Conservation (phyloP, 805 yeast genomes). For the Zygosaccharomyces siamensis region DNA sequence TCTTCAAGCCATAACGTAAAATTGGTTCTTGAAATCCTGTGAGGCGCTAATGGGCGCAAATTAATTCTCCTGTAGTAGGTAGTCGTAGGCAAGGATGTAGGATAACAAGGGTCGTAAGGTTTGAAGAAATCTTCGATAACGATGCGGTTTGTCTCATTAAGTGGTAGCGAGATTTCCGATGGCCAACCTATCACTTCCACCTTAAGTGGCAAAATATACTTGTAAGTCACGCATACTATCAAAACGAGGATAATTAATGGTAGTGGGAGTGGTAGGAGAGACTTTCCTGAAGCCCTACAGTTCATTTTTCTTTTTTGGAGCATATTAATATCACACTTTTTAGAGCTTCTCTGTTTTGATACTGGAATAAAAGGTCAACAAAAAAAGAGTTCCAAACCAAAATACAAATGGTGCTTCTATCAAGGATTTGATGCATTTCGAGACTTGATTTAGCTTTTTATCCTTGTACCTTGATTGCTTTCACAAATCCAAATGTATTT, state of each 20-base stretch:
- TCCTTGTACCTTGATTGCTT: background rate
- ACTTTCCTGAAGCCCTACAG: background rate
- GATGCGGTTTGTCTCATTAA: constrained; percentile 2
- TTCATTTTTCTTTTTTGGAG: background rate
- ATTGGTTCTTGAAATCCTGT: constrained; percentile 22
- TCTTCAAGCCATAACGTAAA: constrained; percentile 44
- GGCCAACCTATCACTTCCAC: constrained; percentile 5
- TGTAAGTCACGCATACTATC: constrained; percentile 8
- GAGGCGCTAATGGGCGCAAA: constrained; percentile 15
- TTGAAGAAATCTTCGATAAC: constrained; percentile 15
- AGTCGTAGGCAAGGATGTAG: constrained; percentile 8
- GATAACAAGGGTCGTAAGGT: constrained; percentile 12
- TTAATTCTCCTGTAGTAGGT: constrained; percentile 11
- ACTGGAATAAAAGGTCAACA: no score
- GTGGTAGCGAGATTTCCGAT: background rate
- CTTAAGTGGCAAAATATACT: constrained; percentile 7
- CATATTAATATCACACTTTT: background rate
- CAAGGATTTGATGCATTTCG: background rate
- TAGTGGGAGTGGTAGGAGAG: constrained; percentile 2
- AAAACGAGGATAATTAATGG: constrained; percentile 5
- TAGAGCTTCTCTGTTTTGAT: background rate
- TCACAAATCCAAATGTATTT: background rate
- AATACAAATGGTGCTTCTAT: background rate
- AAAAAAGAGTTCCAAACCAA: no score
- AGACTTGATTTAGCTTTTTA: background rate